phyloP scores from a whole-genome alignment of 2,329 filamentous ascomycete species.

The Colletotrichum sp. region DNA sequence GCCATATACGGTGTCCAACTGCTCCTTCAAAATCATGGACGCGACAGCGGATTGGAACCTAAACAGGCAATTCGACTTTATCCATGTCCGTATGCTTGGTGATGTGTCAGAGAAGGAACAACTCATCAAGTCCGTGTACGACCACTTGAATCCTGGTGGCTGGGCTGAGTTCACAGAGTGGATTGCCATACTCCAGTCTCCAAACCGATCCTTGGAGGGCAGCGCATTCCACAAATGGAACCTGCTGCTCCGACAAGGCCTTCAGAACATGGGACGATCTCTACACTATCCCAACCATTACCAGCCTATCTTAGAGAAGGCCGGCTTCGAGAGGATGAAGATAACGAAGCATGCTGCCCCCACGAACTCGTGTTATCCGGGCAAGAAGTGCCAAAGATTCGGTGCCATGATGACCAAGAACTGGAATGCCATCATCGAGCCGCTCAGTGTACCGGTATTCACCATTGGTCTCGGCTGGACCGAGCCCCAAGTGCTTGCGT shows the following conservation, averaged over 20 bases:
- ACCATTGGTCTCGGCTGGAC: conserved; percentile 40
- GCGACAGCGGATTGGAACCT: conserved; percentile 29
- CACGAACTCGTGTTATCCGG: conserved; percentile 32
- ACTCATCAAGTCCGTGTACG: conserved; percentile 31
- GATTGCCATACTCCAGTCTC: conserved; percentile 31
- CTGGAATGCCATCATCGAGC: conserved; percentile 24
- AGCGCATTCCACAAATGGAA: conserved; percentile 34
- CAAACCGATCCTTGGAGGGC: conserved; percentile 33
- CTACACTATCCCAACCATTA: conserved; percentile 30
- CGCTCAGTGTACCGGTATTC: conserved; percentile 39
- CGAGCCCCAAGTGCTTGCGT: conserved; percentile 32
- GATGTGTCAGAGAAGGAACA: conserved; percentile 28
- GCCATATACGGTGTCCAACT: conserved; percentile 28
- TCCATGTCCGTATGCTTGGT: conserved; percentile 35
- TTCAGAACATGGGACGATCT: conserved; percentile 33
- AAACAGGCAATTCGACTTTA: conserved; percentile 30
- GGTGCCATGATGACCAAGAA: conserved; percentile 31
- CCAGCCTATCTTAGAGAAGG: conserved; percentile 24
- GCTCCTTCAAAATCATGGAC: conserved; percentile 31
- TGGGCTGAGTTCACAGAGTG: conserved; percentile 37
- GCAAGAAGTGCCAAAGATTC: conserved; percentile 30
- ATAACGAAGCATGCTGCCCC: conserved; percentile 30
- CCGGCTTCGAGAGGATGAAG: conserved; percentile 28
- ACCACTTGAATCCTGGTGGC: conserved; percentile 27
- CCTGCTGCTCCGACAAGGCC: conserved; percentile 27